Percentiles rank a stretch among this genome's conserved stretches.
These are phyloP conservation scores for Heritiera fomes DNA, from an alignment of 345 rosid genomes.

Conservation along the genomic window DNA sequence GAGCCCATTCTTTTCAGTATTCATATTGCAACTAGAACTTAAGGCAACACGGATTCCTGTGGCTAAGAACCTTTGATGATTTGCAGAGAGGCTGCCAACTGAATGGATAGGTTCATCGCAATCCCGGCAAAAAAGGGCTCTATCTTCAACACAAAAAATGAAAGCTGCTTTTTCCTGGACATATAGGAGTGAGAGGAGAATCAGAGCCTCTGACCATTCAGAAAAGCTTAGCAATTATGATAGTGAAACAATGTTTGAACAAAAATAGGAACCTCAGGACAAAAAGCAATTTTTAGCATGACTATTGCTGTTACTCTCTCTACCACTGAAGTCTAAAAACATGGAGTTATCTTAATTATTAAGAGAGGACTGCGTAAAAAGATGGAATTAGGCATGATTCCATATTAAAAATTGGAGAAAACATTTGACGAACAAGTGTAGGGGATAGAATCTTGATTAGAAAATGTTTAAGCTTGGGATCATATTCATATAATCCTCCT, in stretches of 20 bases:
- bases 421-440: background rate
- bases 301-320: background rate
- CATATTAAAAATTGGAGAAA: background rate
- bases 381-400: background rate
- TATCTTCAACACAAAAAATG: slow-evolving; percentile 96
- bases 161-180: slow-evolving; percentile 90
- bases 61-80: slow-evolving; percentile 88
- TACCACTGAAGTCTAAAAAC: background rate
- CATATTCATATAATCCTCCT: background rate
- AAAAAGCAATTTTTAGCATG: background rate
- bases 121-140: slow-evolving; percentile 85
- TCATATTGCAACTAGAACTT: slow-evolving; percentile 58
- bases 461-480: background rate
- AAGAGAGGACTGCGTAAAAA: background rate
- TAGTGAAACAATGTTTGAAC: background rate
- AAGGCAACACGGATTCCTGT: slow-evolving; percentile 88
- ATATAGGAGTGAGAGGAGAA: background rate
- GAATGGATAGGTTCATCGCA: slow-evolving; percentile 86
- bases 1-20: slow-evolving; percentile 37
- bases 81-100: slow-evolving; percentile 73
- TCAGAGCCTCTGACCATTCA: background rate
- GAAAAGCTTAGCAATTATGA: background rate
- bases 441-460: background rate
- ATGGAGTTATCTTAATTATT: background rate
- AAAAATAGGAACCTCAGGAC: background rate